phyloP scores from a whole-genome alignment of 108 stramenopile species.

The Chaetoceros tenuissimus region DNA sequence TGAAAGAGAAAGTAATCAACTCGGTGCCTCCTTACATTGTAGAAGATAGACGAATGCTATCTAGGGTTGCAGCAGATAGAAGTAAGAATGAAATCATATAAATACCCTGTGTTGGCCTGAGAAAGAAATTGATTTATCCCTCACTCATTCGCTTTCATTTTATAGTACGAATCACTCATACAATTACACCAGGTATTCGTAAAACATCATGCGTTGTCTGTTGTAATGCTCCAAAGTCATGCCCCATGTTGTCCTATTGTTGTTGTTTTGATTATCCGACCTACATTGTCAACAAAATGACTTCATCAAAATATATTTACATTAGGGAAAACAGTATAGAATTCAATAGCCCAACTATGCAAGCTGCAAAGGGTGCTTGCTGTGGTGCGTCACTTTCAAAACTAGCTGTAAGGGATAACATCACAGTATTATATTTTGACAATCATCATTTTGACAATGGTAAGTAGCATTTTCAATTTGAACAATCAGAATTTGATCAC shows the following conservation, averaged over 20 bases:
- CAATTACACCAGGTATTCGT: constrained; percentile 2
- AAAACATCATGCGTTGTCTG: constrained; percentile 12
- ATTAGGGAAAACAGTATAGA: constrained; percentile 24
- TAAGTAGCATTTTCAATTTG: no score
- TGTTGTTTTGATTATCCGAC: constrained; percentile 10
- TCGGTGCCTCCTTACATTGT: constrained; percentile 8
- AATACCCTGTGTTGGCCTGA: not conserved
- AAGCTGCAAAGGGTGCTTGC: constrained; percentile 11
- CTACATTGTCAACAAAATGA: constrained; percentile 17
- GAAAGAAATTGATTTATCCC: no score
- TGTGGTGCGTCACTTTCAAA: constrained; percentile 11
- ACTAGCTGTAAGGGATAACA: constrained; percentile 19
- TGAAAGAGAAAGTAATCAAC: not conserved
- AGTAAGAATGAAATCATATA: constrained; percentile 1
- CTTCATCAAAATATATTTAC: constrained; percentile 19
- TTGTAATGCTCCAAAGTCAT: constrained; percentile 12
- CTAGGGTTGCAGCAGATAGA: constrained; percentile 5
- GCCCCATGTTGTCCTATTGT: constrained; percentile 7
- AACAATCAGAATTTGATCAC: no score
- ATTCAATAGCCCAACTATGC: constrained; percentile 21
- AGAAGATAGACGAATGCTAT: constrained; percentile 16
- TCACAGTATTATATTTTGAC: constrained; percentile 29
- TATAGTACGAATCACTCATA: not conserved
- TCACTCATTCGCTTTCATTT: not conserved
- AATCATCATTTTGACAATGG: constrained; percentile 18